A percentile compares a stretch with the other conserved stretches of the same genome.
These are phyloP conservation scores for Penicillium palitans DNA, from an alignment of 2,329 filamentous ascomycete species.

Conservation along the genomic window DNA sequence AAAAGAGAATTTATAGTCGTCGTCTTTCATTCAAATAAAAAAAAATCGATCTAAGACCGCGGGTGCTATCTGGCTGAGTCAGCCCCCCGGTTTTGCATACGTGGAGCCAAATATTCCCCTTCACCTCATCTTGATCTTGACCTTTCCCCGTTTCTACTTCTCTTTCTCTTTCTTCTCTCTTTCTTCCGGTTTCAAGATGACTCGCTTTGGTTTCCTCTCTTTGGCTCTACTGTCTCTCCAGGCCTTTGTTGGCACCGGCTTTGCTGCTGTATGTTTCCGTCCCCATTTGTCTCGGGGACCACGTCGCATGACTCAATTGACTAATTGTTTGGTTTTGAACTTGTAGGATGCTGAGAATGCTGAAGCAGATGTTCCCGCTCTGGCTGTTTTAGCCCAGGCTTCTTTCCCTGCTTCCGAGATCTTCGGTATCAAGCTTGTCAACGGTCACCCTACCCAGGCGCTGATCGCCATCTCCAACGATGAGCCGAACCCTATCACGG, in stretches of 20 bases:
- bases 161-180: conserved; percentile 12
- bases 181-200: conserved; percentile 57
- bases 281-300: conserved; percentile 4
- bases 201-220: conserved; percentile 69
- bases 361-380: conserved; percentile 61
- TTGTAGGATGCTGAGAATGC: conserved; percentile 61
- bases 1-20: conserved; percentile 1
- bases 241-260: conserved; percentile 64
- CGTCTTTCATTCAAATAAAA: conserved; percentile 7
- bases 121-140: conserved; percentile 14
- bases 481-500: conserved; percentile 71
- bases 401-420: conserved; percentile 70
- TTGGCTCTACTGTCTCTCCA: conserved; percentile 71
- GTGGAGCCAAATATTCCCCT: conserved; percentile 30
- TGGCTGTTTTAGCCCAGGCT: conserved; percentile 57
- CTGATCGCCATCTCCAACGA: conserved; percentile 81
- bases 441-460: conserved; percentile 81
- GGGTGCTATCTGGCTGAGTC: conserved; percentile 20
- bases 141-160: background rate
- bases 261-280: conserved; percentile 57
- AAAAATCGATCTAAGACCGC: conserved; percentile 14
- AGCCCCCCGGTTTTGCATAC: conserved; percentile 27
- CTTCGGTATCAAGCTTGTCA: conserved; percentile 94
- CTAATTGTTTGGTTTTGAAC: conserved; percentile 14
- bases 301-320: conserved; percentile 26